These are phyloP conservation scores for Vigna unguiculata DNA, from an alignment of 306 rosid genomes.

Conservation along the genomic window DNA sequence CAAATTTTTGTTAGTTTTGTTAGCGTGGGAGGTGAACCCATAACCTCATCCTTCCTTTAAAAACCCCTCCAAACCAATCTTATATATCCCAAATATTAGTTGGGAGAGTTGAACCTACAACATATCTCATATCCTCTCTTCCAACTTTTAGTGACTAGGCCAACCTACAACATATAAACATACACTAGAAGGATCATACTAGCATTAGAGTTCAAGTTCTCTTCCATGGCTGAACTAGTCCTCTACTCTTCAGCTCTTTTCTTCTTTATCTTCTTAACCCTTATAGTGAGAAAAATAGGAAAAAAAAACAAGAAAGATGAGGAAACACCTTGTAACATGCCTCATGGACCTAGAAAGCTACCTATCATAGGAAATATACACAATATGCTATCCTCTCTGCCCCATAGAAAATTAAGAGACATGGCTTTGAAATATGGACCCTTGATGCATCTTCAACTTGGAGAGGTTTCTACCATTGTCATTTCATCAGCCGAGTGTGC, in stretches of 20 bases:
- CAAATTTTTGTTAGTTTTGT: too few species aligned
- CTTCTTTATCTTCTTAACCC: background rate
- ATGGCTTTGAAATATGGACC: constrained; percentile 53
- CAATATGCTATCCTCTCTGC: constrained; percentile 15
- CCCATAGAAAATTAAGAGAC: constrained; percentile 49
- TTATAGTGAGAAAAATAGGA: background rate
- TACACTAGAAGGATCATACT: too few species aligned
- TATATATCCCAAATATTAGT: too few species aligned
- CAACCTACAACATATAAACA: too few species aligned
- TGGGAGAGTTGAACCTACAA: too few species aligned
- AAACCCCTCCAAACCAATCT: too few species aligned
- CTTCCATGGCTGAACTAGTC: background rate
- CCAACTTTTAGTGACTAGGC: too few species aligned
- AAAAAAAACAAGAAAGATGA: background rate
- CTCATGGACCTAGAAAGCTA: constrained; percentile 50
- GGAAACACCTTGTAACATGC: constrained; percentile 31
- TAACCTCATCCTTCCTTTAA: too few species aligned
- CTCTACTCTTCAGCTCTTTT: background rate
- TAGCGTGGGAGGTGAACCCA: too few species aligned
- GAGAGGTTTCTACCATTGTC: constrained; percentile 47
- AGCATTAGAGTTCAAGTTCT: too few species aligned
- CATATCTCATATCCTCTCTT: too few species aligned
- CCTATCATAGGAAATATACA: constrained; percentile 51
- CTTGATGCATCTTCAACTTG: constrained; percentile 55
- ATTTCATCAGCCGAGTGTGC: constrained; percentile 55